These are phyloP conservation scores for Isoetes engelmannii DNA, from an alignment of 83 land plant species.

Conservation along the genomic window DNA sequence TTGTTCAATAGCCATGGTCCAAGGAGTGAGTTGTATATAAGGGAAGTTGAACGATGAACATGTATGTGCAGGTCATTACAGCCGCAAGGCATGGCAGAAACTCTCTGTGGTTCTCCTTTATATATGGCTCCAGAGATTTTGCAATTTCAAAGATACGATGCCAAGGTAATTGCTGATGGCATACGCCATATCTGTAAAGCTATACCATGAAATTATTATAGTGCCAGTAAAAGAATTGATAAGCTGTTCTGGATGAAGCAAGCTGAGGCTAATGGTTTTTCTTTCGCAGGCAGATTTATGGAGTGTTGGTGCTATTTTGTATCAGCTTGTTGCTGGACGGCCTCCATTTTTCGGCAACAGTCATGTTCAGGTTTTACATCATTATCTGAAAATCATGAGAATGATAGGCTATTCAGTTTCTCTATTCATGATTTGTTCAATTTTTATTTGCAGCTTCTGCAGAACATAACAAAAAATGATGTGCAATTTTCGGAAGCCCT, in stretches of 20 bases:
- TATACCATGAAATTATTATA: slow-evolving; percentile 3
- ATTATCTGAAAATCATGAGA: neutral
- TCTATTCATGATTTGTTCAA: neutral
- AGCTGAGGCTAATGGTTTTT: slow-evolving; percentile 4
- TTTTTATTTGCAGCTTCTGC: slow-evolving; percentile 56
- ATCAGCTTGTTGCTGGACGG: slow-evolving; percentile 78
- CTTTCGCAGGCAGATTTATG: slow-evolving; percentile 90
- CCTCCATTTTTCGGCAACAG: slow-evolving; percentile 81
- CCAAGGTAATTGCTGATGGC: slow-evolving; percentile 58
- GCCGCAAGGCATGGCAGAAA: slow-evolving; percentile 91
- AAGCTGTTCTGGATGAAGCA: neutral
- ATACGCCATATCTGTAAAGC: neutral
- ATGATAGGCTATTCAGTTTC: no score
- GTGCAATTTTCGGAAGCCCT: slow-evolving; percentile 56
- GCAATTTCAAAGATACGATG: slow-evolving; percentile 86
- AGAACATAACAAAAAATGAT: slow-evolving; percentile 73
- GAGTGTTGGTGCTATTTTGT: slow-evolving; percentile 97
- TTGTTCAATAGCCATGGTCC: no score
- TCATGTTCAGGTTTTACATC: slow-evolving; percentile 58
- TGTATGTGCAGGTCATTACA: slow-evolving; percentile 50
- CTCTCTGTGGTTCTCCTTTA: slow-evolving; percentile 95
- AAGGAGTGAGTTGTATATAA: no score
- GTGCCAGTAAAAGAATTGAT: neutral
- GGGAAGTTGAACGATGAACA: no score
- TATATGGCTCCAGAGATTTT: slow-evolving; percentile 99